Evolutionary conservation across 1,139 yeast species (phyloP), one percentile per base, ranked within the genome.

Genomic region (Yamadazyma membranifaciens): DNA sequence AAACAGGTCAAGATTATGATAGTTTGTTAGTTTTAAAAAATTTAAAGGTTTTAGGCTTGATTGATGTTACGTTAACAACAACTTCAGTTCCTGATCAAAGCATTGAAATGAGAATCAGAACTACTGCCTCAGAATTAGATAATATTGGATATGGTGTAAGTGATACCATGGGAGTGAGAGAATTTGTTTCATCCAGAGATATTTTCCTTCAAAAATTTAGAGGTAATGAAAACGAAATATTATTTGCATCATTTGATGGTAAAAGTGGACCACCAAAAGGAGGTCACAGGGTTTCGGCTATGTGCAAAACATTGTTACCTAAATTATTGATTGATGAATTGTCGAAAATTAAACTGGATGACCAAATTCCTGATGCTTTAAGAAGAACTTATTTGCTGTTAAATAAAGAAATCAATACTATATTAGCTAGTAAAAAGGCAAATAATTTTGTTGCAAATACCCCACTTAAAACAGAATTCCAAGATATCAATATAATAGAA

Each of bases 1-100:
- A 69, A 56, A 59, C 73, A 38, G 63, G 69, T 31, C 69, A 70
- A 54, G 81, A 80, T 49, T 70, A 87, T 46, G 94, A 92, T 53
- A 89, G 88, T 55, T 81, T 92, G 49, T 75, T 87, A 13, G 83
- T 81, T 1, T 67, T 94, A 55, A 82, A 84, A 42, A 74, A 85
- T 32, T 67, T 92, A 48, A 79, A 78, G 48, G 80, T 87, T 6
- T 68, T 92, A 37, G 98, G 98, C 1, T 73, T 92, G 45, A 89
- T 92, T 81, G 99, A 94, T 69, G 95, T 92, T 15, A 92, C 98
- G 0, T 73, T 92, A 49, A 88, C 96, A 1, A 84, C 95, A 0
- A 70, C 78, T 13, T 72, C 83, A 2, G 87, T 91, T 7, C 98
- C 98, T 2, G 98, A 92, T 59, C 97, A 91, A 60, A 75, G 80